phyloP scores from a whole-genome alignment of 768 basidiomycete species.

The Suillus occidentalis region DNA sequence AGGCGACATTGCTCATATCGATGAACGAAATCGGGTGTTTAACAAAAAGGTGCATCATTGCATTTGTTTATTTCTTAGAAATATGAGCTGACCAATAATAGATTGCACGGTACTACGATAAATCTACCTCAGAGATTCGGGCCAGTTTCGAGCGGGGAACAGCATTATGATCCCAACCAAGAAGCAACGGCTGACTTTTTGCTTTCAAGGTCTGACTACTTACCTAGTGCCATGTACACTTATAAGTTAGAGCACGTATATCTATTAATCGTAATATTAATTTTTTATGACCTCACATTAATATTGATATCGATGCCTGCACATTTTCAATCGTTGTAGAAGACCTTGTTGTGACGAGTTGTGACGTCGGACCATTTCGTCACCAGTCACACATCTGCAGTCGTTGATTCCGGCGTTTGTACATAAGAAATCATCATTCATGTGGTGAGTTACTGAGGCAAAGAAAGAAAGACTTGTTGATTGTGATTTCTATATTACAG shows the following conservation, averaged over 20 bases:
- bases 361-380: background rate
- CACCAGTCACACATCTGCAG: background rate
- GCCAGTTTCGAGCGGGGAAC: conserved; percentile 98
- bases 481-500: conserved; percentile 33
- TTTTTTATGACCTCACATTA: background rate
- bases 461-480: background rate
- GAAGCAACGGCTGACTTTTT: background rate
- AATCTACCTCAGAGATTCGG: conserved; percentile 93
- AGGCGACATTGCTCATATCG: conserved; percentile 98
- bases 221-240: background rate
- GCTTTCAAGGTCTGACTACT: background rate
- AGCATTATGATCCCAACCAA: conserved; percentile 51
- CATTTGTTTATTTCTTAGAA: background rate
- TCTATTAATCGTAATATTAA: background rate
- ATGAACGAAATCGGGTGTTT: conserved; percentile 96
- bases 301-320: background rate
- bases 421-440: conserved; percentile 31
- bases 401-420: background rate
- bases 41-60: conserved; percentile 79
- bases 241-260: background rate
- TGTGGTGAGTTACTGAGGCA: conserved; percentile 54
- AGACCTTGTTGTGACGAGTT: background rate
- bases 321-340: background rate
- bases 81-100: conserved; percentile 29
- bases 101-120: conserved; percentile 96